Evolutionary conservation across 768 basidiomycete species (phyloP).

Genomic region (Sarcomyxa edulis): DNA sequence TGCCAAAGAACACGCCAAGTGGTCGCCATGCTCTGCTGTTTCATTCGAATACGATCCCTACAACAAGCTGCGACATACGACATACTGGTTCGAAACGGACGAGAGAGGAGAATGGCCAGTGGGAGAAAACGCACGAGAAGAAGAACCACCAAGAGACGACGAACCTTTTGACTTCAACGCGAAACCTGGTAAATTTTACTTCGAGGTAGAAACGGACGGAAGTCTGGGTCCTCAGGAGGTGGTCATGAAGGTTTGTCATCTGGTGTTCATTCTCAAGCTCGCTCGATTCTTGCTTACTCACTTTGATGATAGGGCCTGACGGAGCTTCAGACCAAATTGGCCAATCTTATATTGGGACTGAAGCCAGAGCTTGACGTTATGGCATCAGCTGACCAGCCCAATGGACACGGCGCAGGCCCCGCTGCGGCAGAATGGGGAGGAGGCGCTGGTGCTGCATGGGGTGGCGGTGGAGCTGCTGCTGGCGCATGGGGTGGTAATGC

Average conservation of each 20-base stretch:
- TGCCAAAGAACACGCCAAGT: slow-evolving; percentile 98
- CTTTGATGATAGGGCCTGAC: slow-evolving; percentile 52
- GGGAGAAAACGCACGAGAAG: slow-evolving; percentile 79
- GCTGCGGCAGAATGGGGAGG: slow-evolving; percentile 9
- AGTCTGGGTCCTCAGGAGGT: slow-evolving; percentile 86
- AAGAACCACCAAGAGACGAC: slow-evolving; percentile 75
- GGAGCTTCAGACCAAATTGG: slow-evolving; percentile 77
- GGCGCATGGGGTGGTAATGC: slow-evolving; percentile 14
- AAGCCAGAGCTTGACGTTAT: slow-evolving; percentile 61
- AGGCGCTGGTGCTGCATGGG: slow-evolving; percentile 19
- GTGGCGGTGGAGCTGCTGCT: slow-evolving; percentile 22
- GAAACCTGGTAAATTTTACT: slow-evolving; percentile 87
- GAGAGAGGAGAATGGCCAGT: slow-evolving; percentile 87
- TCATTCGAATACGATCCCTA: slow-evolving; percentile 97
- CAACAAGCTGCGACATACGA: slow-evolving; percentile 94
- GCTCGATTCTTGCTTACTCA: no score
- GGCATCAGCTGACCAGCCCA: slow-evolving; percentile 29
- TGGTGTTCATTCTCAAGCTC: neutral
- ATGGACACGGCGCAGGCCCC: slow-evolving; percentile 17
- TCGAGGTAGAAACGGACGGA: slow-evolving; percentile 93
- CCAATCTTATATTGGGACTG: slow-evolving; percentile 71
- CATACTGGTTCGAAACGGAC: slow-evolving; percentile 89
- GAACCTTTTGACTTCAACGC: slow-evolving; percentile 85
- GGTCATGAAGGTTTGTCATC: slow-evolving; percentile 62
- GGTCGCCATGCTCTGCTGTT: slow-evolving; percentile 94